Evolutionary conservation across 2,329 filamentous ascomycete genomes (phyloP).

Genomic region (Diplodia seriata): DNA sequence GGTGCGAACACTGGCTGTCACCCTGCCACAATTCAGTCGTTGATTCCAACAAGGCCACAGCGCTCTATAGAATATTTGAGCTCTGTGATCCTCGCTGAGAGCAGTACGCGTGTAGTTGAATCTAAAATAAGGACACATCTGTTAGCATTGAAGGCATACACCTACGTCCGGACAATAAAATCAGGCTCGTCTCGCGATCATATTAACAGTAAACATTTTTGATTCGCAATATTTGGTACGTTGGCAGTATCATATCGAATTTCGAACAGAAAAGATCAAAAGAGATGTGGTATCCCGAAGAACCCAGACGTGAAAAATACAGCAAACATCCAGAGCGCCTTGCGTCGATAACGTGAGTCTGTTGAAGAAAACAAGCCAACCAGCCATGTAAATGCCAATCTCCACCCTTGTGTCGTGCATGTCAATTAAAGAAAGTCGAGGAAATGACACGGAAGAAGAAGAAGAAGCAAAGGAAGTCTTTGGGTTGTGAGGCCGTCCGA

Average conservation of each 20-base stretch:
- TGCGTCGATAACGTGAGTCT: constrained; percentile 13
- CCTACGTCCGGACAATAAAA: no score
- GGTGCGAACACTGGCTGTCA: background rate
- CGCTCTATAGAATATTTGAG: no score
- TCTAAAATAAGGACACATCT: no score
- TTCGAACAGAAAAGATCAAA: background rate
- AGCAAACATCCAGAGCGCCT: constrained; percentile 19
- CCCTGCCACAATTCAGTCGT: background rate
- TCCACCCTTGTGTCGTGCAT: background rate
- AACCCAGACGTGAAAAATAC: constrained; percentile 18
- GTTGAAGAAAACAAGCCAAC: background rate
- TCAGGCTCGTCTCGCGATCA: background rate
- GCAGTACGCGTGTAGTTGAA: no score
- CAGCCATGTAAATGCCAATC: constrained; percentile 18
- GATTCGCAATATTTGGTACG: background rate
- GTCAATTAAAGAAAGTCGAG: constrained; percentile 17
- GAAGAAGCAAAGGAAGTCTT: background rate
- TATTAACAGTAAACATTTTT: background rate
- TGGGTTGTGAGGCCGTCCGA: no score
- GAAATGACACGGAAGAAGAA: background rate
- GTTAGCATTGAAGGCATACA: no score
- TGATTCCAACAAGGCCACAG: background rate
- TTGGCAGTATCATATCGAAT: background rate
- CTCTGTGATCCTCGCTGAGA: no score
- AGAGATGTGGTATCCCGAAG: constrained; percentile 20